phyloP scores from a whole-genome alignment of 1,139 yeast genomes.

The Nadsonia starkeyi-henricii region DNA sequence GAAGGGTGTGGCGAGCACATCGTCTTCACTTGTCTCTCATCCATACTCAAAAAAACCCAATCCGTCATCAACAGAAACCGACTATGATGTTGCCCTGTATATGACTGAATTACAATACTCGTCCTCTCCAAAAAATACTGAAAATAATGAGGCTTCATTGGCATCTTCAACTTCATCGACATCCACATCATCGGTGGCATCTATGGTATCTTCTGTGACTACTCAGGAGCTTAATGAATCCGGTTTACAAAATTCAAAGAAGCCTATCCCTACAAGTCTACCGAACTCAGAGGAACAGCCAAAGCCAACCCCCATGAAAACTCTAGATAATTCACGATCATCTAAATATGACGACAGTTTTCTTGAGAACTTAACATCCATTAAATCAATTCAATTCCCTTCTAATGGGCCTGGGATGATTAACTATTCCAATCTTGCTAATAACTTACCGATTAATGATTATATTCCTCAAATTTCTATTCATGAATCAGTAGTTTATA shows the following conservation, averaged over 20 bases:
- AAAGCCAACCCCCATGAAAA: too few relatives aligned
- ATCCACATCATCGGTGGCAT: constrained; percentile 2
- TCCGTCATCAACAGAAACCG: constrained; percentile 9
- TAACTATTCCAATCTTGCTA: not conserved
- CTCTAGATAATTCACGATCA: too few relatives aligned
- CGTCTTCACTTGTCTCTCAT: too few relatives aligned
- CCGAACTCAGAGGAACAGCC: too few relatives aligned
- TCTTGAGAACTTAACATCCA: too few relatives aligned
- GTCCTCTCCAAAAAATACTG: constrained; percentile 1
- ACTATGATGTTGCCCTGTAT: constrained; percentile 17
- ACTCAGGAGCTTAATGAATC: constrained; percentile 3
- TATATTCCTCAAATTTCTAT: not conserved
- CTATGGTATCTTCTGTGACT: constrained; percentile 2
- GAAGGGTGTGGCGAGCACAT: too few relatives aligned
- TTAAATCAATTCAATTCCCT: not conserved
- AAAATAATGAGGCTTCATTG: not conserved
- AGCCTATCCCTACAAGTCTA: too few relatives aligned
- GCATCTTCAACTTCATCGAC: constrained; percentile 4
- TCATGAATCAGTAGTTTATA: not conserved
- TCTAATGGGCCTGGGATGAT: not conserved
- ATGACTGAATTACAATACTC: constrained; percentile 20
- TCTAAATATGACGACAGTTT: too few relatives aligned
- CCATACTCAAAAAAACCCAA: too few relatives aligned
- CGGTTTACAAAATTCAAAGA: too few relatives aligned
- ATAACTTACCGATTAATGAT: not conserved